A percentile compares a stretch with the other conserved stretches of the same genome.
Conservation (phyloP, 208 protist species). For the Herpetomonas tarakana region DNA sequence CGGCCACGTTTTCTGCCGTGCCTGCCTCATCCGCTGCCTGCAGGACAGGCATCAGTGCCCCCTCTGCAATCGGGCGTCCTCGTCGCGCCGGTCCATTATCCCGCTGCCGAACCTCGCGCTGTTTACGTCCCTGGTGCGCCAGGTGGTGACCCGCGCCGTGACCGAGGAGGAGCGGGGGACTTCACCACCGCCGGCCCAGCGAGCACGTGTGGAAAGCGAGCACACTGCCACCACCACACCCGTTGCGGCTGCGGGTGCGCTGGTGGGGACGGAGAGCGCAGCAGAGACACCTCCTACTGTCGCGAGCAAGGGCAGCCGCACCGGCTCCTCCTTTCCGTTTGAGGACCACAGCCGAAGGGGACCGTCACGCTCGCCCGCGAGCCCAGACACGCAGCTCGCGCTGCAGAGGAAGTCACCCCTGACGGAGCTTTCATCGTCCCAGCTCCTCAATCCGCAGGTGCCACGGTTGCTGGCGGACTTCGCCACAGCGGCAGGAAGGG, state of each 20-base stretch:
- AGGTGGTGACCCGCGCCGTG: constrained; percentile 16
- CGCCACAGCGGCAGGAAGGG: neutral
- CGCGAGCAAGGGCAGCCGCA: no score
- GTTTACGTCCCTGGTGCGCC: constrained; percentile 34
- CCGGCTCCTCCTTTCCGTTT: no score
- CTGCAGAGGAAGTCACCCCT: constrained; percentile 7
- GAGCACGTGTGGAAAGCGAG: no score
- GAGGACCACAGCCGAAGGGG: no score
- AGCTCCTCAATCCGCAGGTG: neutral
- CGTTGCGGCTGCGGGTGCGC: no score
- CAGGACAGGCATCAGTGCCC: constrained; percentile 55
- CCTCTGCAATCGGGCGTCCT: constrained; percentile 57
- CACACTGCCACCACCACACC: no score
- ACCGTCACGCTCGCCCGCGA: no score
- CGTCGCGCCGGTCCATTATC: constrained; percentile 17
- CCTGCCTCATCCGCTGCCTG: constrained; percentile 48
- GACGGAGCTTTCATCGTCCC: neutral
- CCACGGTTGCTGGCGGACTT: neutral
- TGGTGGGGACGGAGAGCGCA: no score
- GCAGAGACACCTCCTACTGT: no score
- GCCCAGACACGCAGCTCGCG: constrained; percentile 20
- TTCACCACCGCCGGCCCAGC: neutral
- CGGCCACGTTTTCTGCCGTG: constrained; percentile 65
- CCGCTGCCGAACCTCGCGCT: constrained; percentile 46
- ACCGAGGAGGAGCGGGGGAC: constrained; percentile 4